Evolutionary conservation across 2,329 filamentous ascomycete genomes (phyloP), one percentile per base, ranked within the genome.

Genomic region (Penicillium sp.): DNA sequence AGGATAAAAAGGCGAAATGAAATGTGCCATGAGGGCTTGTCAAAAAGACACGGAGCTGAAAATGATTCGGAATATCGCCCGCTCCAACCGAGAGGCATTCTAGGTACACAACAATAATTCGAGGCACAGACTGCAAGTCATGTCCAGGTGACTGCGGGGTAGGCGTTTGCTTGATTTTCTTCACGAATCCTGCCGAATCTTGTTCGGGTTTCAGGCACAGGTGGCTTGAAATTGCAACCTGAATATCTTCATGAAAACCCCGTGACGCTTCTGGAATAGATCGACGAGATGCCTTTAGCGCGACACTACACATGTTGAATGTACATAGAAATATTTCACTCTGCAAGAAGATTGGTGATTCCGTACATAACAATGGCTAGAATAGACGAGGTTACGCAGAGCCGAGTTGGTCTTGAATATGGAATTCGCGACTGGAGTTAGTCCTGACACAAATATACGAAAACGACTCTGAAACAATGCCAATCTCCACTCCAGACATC

Each of bases 191-290:
- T 26, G 16, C 33, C 28, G 44, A 47, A 26, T 29, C 38, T 57
- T 51, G 47, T 42, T 51, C 49, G 51, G 49, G 24, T 44, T 42
- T 51, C 49, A 53, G 49, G 24, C 47, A 51, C 38, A 26, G 23
- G 48, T 54, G 53, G 45, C 42, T 57, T 47, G 41, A 43, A 33
- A 9, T 23, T 36, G 26, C 43, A 45, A 10, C 13, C 16, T 12
- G 10, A 7, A 15, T 21, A 16, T 6, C 26, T 36, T 21, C 41
- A 18, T 28, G 26, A 28, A 39, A 51, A 44, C 23, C 55, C 57
- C 57, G 53, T 57, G 56, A 38, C 45, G 47, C 34, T 59, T 59
- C 47, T 15, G 51, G 56, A 38, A 60, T 57, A 15, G 58, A 60
- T 60, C 58, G 46, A 46, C 58, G 15, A 31, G 9, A 26, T n/a